Percentiles rank a stretch among this genome's conserved stretches.
These are phyloP conservation scores for Amauroascus niger DNA, from an alignment of 2,329 filamentous ascomycete genomes.

Conservation along the genomic window DNA sequence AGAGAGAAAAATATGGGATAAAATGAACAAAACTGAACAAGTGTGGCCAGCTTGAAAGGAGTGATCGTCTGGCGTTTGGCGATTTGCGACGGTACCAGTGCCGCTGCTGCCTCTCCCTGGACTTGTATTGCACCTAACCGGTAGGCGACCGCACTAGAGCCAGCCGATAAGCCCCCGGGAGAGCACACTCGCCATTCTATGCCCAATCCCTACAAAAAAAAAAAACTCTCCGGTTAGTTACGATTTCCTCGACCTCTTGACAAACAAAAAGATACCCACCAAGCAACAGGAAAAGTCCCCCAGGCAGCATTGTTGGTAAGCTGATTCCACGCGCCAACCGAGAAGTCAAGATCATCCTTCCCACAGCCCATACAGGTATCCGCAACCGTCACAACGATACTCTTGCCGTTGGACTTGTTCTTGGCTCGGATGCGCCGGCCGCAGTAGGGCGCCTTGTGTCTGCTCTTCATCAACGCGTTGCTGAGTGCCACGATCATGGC, in stretches of 20 bases:
- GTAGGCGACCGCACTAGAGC: not conserved
- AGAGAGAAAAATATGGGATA: not conserved
- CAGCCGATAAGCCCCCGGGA: not conserved
- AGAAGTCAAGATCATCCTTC: constrained; percentile 16
- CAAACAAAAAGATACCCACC: constrained; percentile 8
- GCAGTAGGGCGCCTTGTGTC: constrained; percentile 9
- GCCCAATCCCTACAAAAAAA: constrained; percentile 3
- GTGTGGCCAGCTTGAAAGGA: no score
- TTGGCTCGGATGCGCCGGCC: constrained; percentile 10
- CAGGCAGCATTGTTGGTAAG: constrained; percentile 12
- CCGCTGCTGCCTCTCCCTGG: no score
- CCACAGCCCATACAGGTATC: constrained; percentile 15
- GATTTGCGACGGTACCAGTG: no score
- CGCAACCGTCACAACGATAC: constrained; percentile 6
- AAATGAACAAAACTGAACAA: no score
- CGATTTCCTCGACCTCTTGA: no score
- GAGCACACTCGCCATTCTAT: not conserved
- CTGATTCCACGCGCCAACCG: constrained; percentile 14
- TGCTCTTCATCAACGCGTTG: constrained; percentile 9
- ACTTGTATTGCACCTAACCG: not conserved
- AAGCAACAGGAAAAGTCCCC: constrained; percentile 11
- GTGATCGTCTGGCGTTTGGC: no score
- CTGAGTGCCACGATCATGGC: constrained; percentile 14
- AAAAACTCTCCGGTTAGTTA: not conserved
- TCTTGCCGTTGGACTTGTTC: constrained; percentile 13